A percentile compares a stretch with the other conserved stretches of the same genome.
Conservation (phyloP, 176 grass and related monocot genomes). For the Ensete ventricosum region DNA sequence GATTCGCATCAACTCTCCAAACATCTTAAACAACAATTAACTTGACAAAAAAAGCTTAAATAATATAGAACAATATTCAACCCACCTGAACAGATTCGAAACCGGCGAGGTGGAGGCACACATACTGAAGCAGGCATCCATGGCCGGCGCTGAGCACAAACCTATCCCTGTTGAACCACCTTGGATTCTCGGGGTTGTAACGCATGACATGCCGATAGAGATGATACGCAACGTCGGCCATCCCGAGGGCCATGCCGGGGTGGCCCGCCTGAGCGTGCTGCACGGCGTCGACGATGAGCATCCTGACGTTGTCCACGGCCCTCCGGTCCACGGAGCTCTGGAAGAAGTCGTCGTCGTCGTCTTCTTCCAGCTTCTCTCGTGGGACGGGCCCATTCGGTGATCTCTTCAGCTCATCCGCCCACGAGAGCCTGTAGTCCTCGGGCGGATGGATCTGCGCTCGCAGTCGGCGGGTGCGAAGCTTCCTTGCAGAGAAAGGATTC, state of each 20-base stretch:
- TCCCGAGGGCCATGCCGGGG: slow-evolving; percentile 11
- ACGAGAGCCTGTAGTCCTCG: slow-evolving; percentile 13
- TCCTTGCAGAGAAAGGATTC: not conserved
- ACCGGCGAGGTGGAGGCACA: slow-evolving; percentile 8
- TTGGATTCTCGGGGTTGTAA: slow-evolving; percentile 4
- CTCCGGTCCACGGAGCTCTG: not conserved
- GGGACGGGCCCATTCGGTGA: not conserved
- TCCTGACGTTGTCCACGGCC: slow-evolving; percentile 8
- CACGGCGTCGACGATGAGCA: slow-evolving; percentile 12
- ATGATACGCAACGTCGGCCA: slow-evolving; percentile 1
- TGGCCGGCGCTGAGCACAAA: slow-evolving; percentile 5
- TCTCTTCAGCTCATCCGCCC: slow-evolving; percentile 5
- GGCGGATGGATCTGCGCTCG: not conserved
- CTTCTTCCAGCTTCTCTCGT: not conserved
- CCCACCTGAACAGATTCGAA: slow-evolving; percentile 8
- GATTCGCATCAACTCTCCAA: no score
- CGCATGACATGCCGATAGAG: slow-evolving; percentile 2
- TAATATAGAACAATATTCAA: not conserved
- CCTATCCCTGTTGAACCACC: slow-evolving; percentile 10
- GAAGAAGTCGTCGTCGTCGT: slow-evolving; percentile 3
- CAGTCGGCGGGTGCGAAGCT: not conserved
- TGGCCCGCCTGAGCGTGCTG: slow-evolving; percentile 6
- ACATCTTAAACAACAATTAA: not conserved
- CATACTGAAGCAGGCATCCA: slow-evolving; percentile 14
- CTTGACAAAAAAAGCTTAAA: not conserved